A percentile compares a stretch with the other conserved stretches of the same genome.
These are phyloP conservation scores for Aplosporella prunicola DNA, from an alignment of 2,329 filamentous ascomycete genomes.

Conservation along the genomic window DNA sequence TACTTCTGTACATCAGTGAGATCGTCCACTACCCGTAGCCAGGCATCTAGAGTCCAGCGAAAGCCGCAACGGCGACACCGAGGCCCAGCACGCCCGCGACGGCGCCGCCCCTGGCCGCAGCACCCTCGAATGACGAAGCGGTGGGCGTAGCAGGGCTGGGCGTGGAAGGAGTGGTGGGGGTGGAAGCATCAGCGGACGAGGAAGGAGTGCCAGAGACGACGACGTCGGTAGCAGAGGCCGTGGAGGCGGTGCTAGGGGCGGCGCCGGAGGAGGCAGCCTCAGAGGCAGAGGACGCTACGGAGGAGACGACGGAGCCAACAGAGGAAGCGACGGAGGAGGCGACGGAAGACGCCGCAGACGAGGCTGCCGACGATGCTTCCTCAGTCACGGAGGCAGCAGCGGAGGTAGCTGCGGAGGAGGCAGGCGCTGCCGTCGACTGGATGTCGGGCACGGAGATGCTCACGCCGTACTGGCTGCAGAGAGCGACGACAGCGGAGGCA, in stretches of 20 bases:
- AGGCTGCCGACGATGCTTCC: constrained; percentile 11
- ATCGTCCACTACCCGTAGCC: too few species aligned
- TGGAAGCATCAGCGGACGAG: too few species aligned
- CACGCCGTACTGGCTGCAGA: constrained; percentile 25
- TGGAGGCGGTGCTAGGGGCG: constrained; percentile 1
- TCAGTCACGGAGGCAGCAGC: constrained; percentile 9
- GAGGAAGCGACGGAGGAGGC: background rate
- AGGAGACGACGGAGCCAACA: constrained; percentile 12
- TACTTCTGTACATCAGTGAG: too few species aligned
- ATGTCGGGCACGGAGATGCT: constrained; percentile 20
- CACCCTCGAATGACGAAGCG: constrained; percentile 24
- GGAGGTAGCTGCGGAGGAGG: constrained; percentile 13
- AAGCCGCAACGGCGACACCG: constrained; percentile 4
- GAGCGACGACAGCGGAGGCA: constrained; percentile 21
- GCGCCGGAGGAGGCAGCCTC: constrained; percentile 1
- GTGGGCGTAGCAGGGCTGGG: constrained; percentile 12
- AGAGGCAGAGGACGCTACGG: constrained; percentile 5
- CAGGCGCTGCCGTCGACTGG: constrained; percentile 12
- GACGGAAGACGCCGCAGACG: constrained; percentile 8
- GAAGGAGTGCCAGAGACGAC: constrained; percentile 12
- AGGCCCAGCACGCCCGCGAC: constrained; percentile 2
- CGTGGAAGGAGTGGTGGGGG: constrained; percentile 8
- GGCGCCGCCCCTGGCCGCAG: constrained; percentile 15
- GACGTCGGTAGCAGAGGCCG: constrained; percentile 4
- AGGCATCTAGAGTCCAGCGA: constrained; percentile 2